These are phyloP conservation scores for Asterella californica DNA, from an alignment of 225 moss, liverwort and hornwort genomes.

Conservation along the genomic window DNA sequence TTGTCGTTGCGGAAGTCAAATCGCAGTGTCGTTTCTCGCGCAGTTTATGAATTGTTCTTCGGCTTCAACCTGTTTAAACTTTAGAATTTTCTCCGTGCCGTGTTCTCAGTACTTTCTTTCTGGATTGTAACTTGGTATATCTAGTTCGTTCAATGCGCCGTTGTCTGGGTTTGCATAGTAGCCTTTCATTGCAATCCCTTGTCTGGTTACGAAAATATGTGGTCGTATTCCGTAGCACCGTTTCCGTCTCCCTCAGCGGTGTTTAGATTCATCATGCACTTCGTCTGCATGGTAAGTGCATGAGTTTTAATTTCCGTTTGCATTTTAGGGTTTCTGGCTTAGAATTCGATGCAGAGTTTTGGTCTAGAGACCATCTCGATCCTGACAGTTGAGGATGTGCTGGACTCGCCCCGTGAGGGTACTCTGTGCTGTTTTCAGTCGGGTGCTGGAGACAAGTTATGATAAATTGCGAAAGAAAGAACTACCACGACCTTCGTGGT, in stretches of 20 bases:
- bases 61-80: too few species aligned
- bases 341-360: not conserved
- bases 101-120: too few species aligned
- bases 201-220: constrained; percentile 25
- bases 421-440: not conserved
- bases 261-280: constrained; percentile 7
- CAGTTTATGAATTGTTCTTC: too few species aligned
- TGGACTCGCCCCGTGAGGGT: not conserved
- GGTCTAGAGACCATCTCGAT: not conserved
- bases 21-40: too few species aligned
- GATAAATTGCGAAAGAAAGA: not conserved
- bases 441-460: not conserved
- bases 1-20: too few species aligned
- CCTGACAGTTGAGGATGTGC: not conserved
- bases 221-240: constrained; percentile 44
- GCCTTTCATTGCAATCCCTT: too few species aligned
- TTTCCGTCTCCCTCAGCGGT: constrained; percentile 24
- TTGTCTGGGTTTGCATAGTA: too few species aligned
- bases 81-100: too few species aligned
- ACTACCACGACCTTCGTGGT: not conserved
- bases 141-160: too few species aligned
- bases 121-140: too few species aligned
- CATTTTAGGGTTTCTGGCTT: not conserved
- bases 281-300: constrained; percentile 7
- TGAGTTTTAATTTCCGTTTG: not conserved